A percentile compares a stretch with the other conserved stretches of the same genome.
Evolutionary conservation across 2,329 filamentous ascomycete species (phyloP).

Genomic region (Sordariomycetes sp.): DNA sequence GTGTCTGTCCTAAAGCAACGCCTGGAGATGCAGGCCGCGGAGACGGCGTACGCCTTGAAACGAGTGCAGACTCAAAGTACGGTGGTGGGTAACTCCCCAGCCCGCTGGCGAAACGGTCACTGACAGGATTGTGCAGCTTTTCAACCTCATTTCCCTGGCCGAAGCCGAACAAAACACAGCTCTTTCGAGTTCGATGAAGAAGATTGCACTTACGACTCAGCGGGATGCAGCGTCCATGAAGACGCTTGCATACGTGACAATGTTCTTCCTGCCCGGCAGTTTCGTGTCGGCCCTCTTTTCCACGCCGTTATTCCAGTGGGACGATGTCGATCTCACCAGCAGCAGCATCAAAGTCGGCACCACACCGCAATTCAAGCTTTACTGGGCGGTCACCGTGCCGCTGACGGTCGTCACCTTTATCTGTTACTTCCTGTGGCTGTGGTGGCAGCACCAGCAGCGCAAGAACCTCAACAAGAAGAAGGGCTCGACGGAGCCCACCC

Average conservation of each 20-base stretch:
- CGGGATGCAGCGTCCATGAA: slow-evolving; percentile 34
- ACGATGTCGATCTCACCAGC: slow-evolving; percentile 7
- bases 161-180: slow-evolving; percentile 24
- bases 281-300: slow-evolving; percentile 33
- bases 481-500: not conserved
- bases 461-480: slow-evolving; percentile 1
- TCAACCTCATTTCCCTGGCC: slow-evolving; percentile 26
- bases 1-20: slow-evolving; percentile 19
- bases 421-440: slow-evolving; percentile 23
- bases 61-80: slow-evolving; percentile 28
- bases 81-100: slow-evolving; percentile 16
- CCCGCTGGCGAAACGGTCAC: not conserved
- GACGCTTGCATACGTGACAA: slow-evolving; percentile 30
- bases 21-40: slow-evolving; percentile 23
- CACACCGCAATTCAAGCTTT: slow-evolving; percentile 26
- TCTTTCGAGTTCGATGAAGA: slow-evolving; percentile 14
- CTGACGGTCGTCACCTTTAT: slow-evolving; percentile 24
- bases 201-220: slow-evolving; percentile 24
- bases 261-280: slow-evolving; percentile 32
- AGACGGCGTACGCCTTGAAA: slow-evolving; percentile 24
- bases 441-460: slow-evolving; percentile 15
- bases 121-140: slow-evolving; percentile 13
- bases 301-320: slow-evolving; percentile 23
- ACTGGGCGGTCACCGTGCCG: slow-evolving; percentile 29
- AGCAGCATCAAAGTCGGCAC: slow-evolving; percentile 16